Evolutionary conservation across 768 basidiomycete genomes (phyloP), one percentile per base, ranked within the genome.

Genomic region (Tricholoma sp.): DNA sequence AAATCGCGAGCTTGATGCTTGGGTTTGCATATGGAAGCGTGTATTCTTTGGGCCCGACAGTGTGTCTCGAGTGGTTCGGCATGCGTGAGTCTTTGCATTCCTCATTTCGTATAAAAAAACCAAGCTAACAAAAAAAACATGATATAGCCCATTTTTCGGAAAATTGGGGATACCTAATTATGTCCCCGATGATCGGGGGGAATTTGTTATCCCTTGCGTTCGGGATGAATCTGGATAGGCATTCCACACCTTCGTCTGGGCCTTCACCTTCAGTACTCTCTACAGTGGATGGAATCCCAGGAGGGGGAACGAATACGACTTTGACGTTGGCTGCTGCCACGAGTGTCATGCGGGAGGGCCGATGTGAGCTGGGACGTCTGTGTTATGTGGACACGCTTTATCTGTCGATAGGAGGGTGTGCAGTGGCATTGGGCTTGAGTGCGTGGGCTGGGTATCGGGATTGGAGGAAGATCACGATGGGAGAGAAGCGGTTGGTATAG

Each of bases 21-120:
- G 90, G 89, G 0, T 66, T 87, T 4, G 83, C 86, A 0, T 88
- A 94, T 62, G 92, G 92, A 3, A 78, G 82, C 51, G 70, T 73
- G 54, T 92, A 90, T 65, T 88, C 87, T 2, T 72, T 89, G 37
- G 78, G 81, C 65, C 89, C 91, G 0, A 84, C 86, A 17, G 76
- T 95, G 32, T 77, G 82, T 52, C 78, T 94, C 20, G 94, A 96
- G 61, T 94, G 90, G 90, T 95, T 94, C 62, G 93, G 93, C 5
- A 75, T 95, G 63, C 75, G 90, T 90, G 63, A 65, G 88, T 83
- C 1, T 42, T 37, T 6, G 29, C n/a, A 6, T 15, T n/a, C 37
- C 47, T 28, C 17, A 48, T 31, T 39, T 10, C 53, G 57, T 24
- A n/a, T n/a, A n/a, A n/a, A n/a, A 31, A 34, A 36, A 12, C 12